phyloP scores from a whole-genome alignment of 2,329 filamentous ascomycete genomes.

The Balansia obtecta region DNA sequence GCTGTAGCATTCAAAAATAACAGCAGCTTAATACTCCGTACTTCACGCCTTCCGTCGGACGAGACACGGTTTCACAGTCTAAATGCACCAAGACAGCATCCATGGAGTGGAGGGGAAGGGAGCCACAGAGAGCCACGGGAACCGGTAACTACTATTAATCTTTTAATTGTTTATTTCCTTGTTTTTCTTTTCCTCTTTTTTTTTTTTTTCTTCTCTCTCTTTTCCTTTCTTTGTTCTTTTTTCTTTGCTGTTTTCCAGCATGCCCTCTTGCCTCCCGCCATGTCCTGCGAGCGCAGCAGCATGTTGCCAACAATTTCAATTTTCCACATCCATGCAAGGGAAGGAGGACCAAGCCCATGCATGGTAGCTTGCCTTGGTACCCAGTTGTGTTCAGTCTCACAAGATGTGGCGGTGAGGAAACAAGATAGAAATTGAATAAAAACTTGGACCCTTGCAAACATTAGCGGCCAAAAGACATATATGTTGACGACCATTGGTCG shows the following conservation, averaged over 20 bases:
- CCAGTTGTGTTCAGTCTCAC: neutral
- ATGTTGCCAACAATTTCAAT: neutral
- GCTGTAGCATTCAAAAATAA: no score
- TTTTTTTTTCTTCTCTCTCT: neutral
- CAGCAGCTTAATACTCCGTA: no score
- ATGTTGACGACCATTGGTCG: neutral
- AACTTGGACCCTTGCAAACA: neutral
- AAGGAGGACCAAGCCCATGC: neutral
- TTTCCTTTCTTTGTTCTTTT: neutral
- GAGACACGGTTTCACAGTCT: no score
- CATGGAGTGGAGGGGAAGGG: no score
- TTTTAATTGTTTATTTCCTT: no score
- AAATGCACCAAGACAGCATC: no score
- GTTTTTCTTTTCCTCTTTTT: neutral
- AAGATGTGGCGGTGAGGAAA: slow-evolving; percentile 1
- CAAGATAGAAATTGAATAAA: neutral
- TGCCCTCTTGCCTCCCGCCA: neutral
- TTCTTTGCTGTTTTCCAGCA: neutral
- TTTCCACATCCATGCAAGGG: neutral
- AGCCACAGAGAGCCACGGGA: neutral
- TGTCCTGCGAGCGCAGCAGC: neutral
- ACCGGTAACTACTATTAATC: neutral
- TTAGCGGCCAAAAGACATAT: neutral
- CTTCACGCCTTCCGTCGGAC: no score
- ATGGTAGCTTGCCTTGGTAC: neutral